Evolutionary conservation across 768 basidiomycete species (phyloP).

Genomic region (Podaxis sp.): DNA sequence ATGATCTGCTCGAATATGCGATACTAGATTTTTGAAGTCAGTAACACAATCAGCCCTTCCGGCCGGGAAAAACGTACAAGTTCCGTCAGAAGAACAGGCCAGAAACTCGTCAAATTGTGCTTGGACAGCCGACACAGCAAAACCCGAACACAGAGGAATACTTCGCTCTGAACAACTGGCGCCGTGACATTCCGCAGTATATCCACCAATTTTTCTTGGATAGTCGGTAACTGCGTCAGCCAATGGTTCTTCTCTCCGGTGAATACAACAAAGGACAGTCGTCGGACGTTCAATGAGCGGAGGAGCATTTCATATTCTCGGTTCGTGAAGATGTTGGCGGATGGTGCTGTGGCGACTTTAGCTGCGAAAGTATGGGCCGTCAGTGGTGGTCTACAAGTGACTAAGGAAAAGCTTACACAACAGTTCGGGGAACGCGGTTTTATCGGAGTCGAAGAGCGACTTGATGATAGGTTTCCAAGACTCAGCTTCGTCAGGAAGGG

Average conservation of each 20-base stretch:
- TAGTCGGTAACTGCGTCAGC: slow-evolving; percentile 80
- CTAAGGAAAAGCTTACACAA: slow-evolving; percentile 51
- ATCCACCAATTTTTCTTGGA: slow-evolving; percentile 98
- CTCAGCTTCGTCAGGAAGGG: slow-evolving; percentile 45
- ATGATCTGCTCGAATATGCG: slow-evolving; percentile 86
- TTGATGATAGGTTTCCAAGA: slow-evolving; percentile 80
- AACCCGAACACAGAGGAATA: slow-evolving; percentile 90
- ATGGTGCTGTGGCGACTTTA: slow-evolving; percentile 78
- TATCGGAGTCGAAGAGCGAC: slow-evolving; percentile 80
- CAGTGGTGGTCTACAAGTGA: slow-evolving; percentile 23
- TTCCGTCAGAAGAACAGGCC: slow-evolving; percentile 94
- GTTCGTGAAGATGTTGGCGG: slow-evolving; percentile 95
- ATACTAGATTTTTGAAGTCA: slow-evolving; percentile 43
- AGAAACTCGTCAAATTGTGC: slow-evolving; percentile 91
- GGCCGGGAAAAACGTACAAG: slow-evolving; percentile 45
- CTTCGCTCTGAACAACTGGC: slow-evolving; percentile 88
- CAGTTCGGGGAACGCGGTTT: slow-evolving; percentile 79
- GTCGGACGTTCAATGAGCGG: slow-evolving; percentile 80
- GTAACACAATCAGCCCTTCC: neutral
- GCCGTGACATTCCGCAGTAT: slow-evolving; percentile 76
- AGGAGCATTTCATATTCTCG: slow-evolving; percentile 89
- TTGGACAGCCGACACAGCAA: slow-evolving; percentile 86
- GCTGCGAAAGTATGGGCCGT: slow-evolving; percentile 32
- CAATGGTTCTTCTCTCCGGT: slow-evolving; percentile 90
- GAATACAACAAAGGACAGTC: slow-evolving; percentile 84